Conservation (phyloP, 129 eudicot species). For the Escallonia herrerae region DNA sequence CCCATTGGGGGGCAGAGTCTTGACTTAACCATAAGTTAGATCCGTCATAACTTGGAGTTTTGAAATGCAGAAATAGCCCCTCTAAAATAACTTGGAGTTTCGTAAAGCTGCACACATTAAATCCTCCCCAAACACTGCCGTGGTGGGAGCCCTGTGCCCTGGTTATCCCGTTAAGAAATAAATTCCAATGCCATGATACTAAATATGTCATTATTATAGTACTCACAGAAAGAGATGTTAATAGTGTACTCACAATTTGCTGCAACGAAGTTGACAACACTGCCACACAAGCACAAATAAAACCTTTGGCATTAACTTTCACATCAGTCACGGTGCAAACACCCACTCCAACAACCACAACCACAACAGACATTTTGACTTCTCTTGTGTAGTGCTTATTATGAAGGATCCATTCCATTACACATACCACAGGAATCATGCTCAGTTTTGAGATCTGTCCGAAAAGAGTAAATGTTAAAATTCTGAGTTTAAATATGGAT, state of each 20-base stretch:
- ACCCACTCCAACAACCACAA: constrained; percentile 86
- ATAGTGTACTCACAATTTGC: constrained; percentile 60
- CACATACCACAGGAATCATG: constrained; percentile 91
- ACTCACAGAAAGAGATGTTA: not conserved
- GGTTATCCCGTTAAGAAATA: too few relatives aligned
- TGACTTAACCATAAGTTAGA: too few relatives aligned
- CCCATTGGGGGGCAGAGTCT: too few relatives aligned
- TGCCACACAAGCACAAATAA: constrained; percentile 76
- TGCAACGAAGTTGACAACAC: constrained; percentile 75
- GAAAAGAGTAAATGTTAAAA: not conserved
- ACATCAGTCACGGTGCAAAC: constrained; percentile 94
- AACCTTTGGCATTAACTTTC: constrained; percentile 84
- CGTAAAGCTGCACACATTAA: too few relatives aligned
- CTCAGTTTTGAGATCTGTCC: constrained; percentile 76
- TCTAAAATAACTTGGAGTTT: too few relatives aligned
- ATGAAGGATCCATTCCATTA: constrained; percentile 82
- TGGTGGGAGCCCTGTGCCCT: too few relatives aligned
- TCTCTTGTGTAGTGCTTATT: constrained; percentile 54
- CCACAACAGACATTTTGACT: constrained; percentile 58
- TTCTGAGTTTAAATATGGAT: too few relatives aligned
- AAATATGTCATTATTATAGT: too few relatives aligned
- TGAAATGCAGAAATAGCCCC: too few relatives aligned
- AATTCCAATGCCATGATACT: too few relatives aligned
- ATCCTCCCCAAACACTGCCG: too few relatives aligned
- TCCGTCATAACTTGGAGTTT: too few relatives aligned